A percentile compares a stretch with the other conserved stretches of the same genome.
These are phyloP conservation scores for Agroathelia rolfsii DNA, from an alignment of 1,284 basidiomycete species.

Conservation along the genomic window DNA sequence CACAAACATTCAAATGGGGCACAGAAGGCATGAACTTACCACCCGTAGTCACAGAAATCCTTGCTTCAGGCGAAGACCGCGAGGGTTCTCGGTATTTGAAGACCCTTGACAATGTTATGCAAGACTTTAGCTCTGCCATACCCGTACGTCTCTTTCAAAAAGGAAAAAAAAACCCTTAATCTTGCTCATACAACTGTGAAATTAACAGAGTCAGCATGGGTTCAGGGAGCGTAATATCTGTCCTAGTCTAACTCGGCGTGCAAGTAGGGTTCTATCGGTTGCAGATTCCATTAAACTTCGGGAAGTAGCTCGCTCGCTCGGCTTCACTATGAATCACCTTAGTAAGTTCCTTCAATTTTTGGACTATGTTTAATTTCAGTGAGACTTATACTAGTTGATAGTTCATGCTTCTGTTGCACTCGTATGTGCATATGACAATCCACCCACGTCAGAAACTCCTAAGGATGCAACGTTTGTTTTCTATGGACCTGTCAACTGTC, in stretches of 20 bases:
- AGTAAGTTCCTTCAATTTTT: no score
- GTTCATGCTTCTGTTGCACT: conserved; percentile 9
- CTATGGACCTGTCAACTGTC: conserved; percentile 9
- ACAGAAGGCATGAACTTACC: conserved; percentile 6
- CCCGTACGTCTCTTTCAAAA: conserved; percentile 4
- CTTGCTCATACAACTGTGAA: no score
- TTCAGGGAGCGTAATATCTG: no score
- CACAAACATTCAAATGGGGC: conserved; percentile 9
- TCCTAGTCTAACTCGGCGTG: no score
- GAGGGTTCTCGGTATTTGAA: conserved; percentile 7
- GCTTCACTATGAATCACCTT: no score
- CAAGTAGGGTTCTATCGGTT: no score
- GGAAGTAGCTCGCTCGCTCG: no score
- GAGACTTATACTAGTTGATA: no score
- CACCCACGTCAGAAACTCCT: conserved; percentile 4
- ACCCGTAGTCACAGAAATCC: conserved; percentile 7
- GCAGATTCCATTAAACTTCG: no score
- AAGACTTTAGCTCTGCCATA: conserved; percentile 2
- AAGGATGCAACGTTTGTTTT: conserved; percentile 4
- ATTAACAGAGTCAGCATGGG: no score
- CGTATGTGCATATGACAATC: conserved; percentile 8
- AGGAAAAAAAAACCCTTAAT: conserved; percentile 8
- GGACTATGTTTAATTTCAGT: no score
- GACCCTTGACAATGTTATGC: conserved; percentile 8
- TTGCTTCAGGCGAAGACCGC: conserved; percentile 6